A percentile compares a stretch with the other conserved stretches of the same genome.
These are phyloP conservation scores for Globisporangium recalcitrans DNA, from an alignment of 352 stramenopile genomes.

Conservation along the genomic window DNA sequence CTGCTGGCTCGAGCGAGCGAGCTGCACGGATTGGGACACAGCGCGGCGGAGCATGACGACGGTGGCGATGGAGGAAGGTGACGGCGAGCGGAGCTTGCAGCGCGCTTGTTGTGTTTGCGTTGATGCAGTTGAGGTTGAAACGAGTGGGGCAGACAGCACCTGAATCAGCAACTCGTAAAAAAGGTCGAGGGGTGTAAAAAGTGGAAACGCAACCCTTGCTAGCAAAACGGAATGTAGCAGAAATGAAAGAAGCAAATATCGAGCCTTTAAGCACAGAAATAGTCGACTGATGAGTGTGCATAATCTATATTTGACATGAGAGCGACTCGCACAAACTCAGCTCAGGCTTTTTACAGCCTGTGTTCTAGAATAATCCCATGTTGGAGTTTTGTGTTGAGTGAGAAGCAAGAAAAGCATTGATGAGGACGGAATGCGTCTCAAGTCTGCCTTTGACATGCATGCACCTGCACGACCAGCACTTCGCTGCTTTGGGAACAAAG, in stretches of 20 bases:
- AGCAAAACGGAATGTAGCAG: not conserved
- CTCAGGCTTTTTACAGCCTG: constrained; percentile 8
- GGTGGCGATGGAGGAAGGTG: not conserved
- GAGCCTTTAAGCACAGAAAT: not conserved
- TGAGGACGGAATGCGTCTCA: not conserved
- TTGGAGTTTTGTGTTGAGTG: not conserved
- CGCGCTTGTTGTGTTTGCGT: constrained; percentile 4
- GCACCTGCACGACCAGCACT: too few relatives aligned
- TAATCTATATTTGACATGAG: not conserved
- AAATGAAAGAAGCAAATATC: not conserved
- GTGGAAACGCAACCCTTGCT: not conserved
- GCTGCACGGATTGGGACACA: constrained; percentile 24
- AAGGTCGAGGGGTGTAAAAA: constrained; percentile 1
- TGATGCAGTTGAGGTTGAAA: constrained; percentile 15
- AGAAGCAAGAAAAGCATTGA: too few relatives aligned
- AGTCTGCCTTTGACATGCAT: too few relatives aligned
- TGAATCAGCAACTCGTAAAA: constrained; percentile 10
- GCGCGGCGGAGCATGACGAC: constrained; percentile 54
- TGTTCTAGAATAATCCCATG: constrained; percentile 13
- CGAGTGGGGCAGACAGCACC: constrained; percentile 12
- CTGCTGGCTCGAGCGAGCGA: constrained; percentile 23
- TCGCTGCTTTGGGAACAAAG: too few relatives aligned
- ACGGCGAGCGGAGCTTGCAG: not conserved
- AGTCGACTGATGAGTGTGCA: not conserved
- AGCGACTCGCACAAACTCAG: not conserved